A percentile compares a stretch with the other conserved stretches of the same genome.
phyloP scores from a whole-genome alignment of 345 rosid species.

The Aegle marmelos region DNA sequence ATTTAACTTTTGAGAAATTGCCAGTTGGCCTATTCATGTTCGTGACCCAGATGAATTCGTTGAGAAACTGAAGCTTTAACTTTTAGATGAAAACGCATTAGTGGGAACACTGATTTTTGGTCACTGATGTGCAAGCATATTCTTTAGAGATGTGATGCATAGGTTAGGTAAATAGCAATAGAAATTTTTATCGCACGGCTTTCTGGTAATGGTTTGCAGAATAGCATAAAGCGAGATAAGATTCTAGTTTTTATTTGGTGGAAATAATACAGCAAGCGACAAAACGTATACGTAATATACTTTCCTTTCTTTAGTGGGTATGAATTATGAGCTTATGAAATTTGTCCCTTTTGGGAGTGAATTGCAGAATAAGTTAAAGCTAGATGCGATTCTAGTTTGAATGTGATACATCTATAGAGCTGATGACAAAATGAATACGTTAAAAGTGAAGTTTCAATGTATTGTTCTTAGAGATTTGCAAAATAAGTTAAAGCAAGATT shows the following conservation, averaged over 20 bases:
- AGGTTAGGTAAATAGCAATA: neutral
- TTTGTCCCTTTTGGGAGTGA: neutral
- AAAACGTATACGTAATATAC: neutral
- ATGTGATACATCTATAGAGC: neutral
- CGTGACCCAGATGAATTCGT: neutral
- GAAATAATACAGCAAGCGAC: neutral
- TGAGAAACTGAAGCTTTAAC: neutral
- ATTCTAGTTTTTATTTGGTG: neutral
- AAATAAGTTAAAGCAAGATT: conserved; percentile 16
- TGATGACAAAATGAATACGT: conserved; percentile 8
- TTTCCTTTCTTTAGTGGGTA: neutral
- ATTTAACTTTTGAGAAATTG: neutral
- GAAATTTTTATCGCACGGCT: neutral
- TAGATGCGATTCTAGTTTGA: conserved; percentile 17
- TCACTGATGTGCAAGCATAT: conserved; percentile 7
- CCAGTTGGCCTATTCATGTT: neutral
- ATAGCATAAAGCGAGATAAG: conserved; percentile 3
- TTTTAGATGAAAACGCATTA: neutral
- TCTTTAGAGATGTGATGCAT: conserved; percentile 5
- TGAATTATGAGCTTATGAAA: neutral
- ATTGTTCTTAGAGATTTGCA: neutral
- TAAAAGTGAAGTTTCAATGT: neutral
- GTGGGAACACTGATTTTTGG: neutral
- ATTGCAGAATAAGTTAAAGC: conserved; percentile 18
- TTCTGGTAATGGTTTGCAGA: conserved; percentile 13